phyloP scores from a whole-genome alignment of 208 protist species.

The Trypanosomatidae sp. region DNA sequence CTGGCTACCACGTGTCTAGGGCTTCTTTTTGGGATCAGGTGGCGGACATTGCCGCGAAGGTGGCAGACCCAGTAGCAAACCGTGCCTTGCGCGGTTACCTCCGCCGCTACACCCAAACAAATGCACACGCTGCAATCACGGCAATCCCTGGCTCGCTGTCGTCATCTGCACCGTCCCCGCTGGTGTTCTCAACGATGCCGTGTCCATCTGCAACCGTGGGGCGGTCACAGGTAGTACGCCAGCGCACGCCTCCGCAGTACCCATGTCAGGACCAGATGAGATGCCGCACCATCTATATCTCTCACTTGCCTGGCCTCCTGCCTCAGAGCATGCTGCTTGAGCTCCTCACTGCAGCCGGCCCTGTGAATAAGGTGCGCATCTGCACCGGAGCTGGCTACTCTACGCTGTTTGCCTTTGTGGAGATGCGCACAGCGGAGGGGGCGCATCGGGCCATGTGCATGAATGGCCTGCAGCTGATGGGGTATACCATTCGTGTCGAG shows the following conservation, averaged over 20 bases:
- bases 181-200: slow-evolving; percentile 18
- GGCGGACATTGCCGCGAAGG: slow-evolving; percentile 31
- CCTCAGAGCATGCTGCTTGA: slow-evolving; percentile 64
- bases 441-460: slow-evolving; percentile 52
- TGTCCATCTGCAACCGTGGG: not conserved
- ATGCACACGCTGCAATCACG: slow-evolving; percentile 11
- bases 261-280: slow-evolving; percentile 39
- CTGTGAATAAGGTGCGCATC: slow-evolving; percentile 80
- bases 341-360: slow-evolving; percentile 47
- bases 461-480: slow-evolving; percentile 59
- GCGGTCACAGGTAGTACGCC: not conserved
- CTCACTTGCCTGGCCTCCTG: slow-evolving; percentile 59
- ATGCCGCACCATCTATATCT: slow-evolving; percentile 78
- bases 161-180: slow-evolving; percentile 1
- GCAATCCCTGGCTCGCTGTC: not conserved
- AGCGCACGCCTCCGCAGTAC: slow-evolving; percentile 5
- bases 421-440: slow-evolving; percentile 69
- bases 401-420: slow-evolving; percentile 85
- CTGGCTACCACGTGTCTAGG: slow-evolving; percentile 48
- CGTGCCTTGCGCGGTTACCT: slow-evolving; percentile 53
- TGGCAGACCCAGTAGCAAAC: slow-evolving; percentile 24
- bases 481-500: slow-evolving; percentile 64
- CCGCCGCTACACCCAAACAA: slow-evolving; percentile 46
- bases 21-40: slow-evolving; percentile 79
- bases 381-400: slow-evolving; percentile 61